Evolutionary conservation across 257 asterid species (phyloP).

Genomic region (Marsdenia floribunda): DNA sequence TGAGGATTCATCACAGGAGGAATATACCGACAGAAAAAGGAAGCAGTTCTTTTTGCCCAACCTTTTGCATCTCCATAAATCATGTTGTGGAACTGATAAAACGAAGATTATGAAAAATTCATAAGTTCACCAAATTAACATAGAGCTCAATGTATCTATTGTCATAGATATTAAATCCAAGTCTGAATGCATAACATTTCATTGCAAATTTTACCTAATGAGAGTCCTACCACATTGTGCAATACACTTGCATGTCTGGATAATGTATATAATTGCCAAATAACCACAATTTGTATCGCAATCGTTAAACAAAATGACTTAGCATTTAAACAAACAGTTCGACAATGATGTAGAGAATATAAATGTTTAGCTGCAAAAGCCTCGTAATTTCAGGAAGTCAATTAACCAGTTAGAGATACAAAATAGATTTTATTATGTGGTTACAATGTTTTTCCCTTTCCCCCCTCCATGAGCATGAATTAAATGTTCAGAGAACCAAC

Average conservation of each 20-base stretch:
- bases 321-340: background rate
- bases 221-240: background rate
- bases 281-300: too few species aligned
- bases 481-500: background rate
- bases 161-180: background rate
- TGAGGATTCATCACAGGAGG: constrained; percentile 91
- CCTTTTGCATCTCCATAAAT: constrained; percentile 67
- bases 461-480: background rate
- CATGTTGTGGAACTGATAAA: constrained; percentile 56
- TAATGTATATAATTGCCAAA: background rate
- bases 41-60: constrained; percentile 48
- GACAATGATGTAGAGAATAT: background rate
- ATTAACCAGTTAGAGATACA: background rate
- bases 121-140: constrained; percentile 12
- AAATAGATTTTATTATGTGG: background rate
- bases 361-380: background rate
- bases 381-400: background rate
- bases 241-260: background rate
- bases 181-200: background rate
- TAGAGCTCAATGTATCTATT: background rate
- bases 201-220: background rate
- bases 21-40: constrained; percentile 37
- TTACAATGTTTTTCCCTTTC: background rate
- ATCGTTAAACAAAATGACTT: background rate
- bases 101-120: constrained; percentile 11